Percentiles rank a stretch among this genome's conserved stretches.
Conservation (phyloP, 352 stramenopile species). For the Phytophthora fragariaefolia region DNA sequence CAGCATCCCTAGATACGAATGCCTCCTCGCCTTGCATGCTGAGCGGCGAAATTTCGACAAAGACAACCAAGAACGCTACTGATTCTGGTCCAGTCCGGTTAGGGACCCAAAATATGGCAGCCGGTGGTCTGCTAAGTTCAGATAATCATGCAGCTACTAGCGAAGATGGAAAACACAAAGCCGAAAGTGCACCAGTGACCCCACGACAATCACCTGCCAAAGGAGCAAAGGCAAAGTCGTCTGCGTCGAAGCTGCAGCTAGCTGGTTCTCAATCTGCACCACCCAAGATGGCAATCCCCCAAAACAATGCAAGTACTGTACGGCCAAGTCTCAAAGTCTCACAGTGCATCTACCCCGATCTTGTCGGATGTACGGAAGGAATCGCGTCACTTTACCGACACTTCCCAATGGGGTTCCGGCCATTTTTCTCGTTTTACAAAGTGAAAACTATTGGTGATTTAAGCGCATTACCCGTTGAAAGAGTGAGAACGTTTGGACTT, state of each 20-base stretch:
- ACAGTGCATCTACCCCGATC: slow-evolving; percentile 52
- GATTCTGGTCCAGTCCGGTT: slow-evolving; percentile 17
- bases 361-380: slow-evolving; percentile 53
- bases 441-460: slow-evolving; percentile 77
- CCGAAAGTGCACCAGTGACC: slow-evolving; percentile 5
- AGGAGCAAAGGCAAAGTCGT: background rate
- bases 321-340: slow-evolving; percentile 9
- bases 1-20: slow-evolving; percentile 20
- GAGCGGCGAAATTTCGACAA: slow-evolving; percentile 19
- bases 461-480: slow-evolving; percentile 50
- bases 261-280: slow-evolving; percentile 22
- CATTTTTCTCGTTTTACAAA: slow-evolving; percentile 69
- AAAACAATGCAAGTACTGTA: slow-evolving; percentile 3
- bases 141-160: background rate
- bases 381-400: slow-evolving; percentile 57
- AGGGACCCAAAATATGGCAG: background rate
- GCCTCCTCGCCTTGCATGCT: slow-evolving; percentile 27
- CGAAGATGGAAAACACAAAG: background rate
- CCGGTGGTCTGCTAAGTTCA: background rate
- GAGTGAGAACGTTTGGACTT: slow-evolving; percentile 65
- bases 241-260: background rate
- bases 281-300: slow-evolving; percentile 9
- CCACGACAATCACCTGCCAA: no score
- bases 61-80: slow-evolving; percentile 6
- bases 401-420: slow-evolving; percentile 62